Evolutionary conservation across 129 eudicot species (phyloP).

Genomic region (Chrysanthemum makinoi): DNA sequence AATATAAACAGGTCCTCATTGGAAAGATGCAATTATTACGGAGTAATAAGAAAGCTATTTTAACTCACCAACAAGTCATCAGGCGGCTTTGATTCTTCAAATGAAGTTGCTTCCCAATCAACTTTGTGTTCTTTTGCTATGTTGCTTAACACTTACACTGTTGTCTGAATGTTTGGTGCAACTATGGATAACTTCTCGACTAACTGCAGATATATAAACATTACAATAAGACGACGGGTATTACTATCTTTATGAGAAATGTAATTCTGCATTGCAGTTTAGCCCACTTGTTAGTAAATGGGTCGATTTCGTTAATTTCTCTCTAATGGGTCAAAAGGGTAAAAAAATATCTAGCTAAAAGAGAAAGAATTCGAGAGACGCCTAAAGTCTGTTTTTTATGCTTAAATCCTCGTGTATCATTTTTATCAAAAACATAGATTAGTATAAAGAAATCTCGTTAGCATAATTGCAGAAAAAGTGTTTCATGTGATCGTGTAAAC

Average conservation of each 20-base stretch:
- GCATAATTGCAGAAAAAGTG: neutral
- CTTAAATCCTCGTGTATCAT: too few species aligned
- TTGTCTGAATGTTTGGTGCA: constrained; percentile 79
- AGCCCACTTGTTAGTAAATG: too few species aligned
- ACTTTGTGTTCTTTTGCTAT: constrained; percentile 82
- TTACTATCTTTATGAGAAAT: too few species aligned
- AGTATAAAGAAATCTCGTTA: too few species aligned
- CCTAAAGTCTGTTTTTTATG: too few species aligned
- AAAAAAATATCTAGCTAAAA: neutral
- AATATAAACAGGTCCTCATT: neutral
- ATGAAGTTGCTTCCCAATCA: constrained; percentile 68
- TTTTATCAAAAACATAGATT: too few species aligned
- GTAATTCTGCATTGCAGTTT: too few species aligned
- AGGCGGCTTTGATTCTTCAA: constrained; percentile 51
- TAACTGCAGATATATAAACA: constrained; percentile 46
- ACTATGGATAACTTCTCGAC: constrained; percentile 85
- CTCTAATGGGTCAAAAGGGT: neutral
- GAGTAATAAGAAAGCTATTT: constrained; percentile 25
- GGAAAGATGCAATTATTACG: neutral
- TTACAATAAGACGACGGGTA: neutral
- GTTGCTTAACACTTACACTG: constrained; percentile 56
- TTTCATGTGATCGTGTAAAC: neutral
- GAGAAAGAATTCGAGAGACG: neutral
- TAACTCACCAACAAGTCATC: constrained; percentile 64
- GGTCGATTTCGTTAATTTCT: neutral